These are phyloP conservation scores for Colletotrichum truncatum DNA, from an alignment of 2,329 filamentous ascomycete genomes.

Conservation along the genomic window DNA sequence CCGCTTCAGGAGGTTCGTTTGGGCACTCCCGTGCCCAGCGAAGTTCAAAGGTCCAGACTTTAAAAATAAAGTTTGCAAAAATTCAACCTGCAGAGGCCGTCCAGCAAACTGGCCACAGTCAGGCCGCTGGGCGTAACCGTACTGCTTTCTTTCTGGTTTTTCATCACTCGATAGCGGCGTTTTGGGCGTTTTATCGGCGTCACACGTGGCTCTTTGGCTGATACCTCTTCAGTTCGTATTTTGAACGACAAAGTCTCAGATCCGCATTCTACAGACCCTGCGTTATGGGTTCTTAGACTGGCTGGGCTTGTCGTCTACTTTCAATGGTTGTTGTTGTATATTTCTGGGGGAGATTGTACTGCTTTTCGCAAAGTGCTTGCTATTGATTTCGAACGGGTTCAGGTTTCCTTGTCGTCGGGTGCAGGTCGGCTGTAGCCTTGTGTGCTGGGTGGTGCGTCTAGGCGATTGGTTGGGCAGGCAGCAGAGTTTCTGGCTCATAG, in stretches of 20 bases:
- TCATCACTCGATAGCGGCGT: slow-evolving; percentile 29
- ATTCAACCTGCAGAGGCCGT: not conserved
- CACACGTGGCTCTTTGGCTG: slow-evolving; percentile 27
- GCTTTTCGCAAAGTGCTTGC: not conserved
- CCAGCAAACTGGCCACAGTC: not conserved
- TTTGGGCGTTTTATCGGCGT: slow-evolving; percentile 29
- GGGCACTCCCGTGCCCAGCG: too few relatives aligned
- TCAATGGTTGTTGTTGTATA: not conserved
- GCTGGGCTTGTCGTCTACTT: not conserved
- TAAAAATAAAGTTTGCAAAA: not conserved
- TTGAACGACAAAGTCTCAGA: not conserved
- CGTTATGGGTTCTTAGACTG: not conserved
- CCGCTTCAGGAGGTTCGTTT: not conserved
- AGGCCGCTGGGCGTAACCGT: not conserved
- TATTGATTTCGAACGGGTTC: not conserved
- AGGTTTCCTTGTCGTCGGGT: not conserved
- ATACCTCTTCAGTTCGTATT: slow-evolving; percentile 22
- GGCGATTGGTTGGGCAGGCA: too few relatives aligned
- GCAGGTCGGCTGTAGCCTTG: not conserved
- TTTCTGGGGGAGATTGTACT: not conserved
- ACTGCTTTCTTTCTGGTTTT: not conserved
- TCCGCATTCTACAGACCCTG: not conserved
- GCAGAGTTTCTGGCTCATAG: too few relatives aligned
- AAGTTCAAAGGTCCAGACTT: not conserved
- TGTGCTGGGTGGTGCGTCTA: not conserved